These are phyloP conservation scores for California macrophylla DNA, from an alignment of 441 rosid genomes.

Conservation along the genomic window DNA sequence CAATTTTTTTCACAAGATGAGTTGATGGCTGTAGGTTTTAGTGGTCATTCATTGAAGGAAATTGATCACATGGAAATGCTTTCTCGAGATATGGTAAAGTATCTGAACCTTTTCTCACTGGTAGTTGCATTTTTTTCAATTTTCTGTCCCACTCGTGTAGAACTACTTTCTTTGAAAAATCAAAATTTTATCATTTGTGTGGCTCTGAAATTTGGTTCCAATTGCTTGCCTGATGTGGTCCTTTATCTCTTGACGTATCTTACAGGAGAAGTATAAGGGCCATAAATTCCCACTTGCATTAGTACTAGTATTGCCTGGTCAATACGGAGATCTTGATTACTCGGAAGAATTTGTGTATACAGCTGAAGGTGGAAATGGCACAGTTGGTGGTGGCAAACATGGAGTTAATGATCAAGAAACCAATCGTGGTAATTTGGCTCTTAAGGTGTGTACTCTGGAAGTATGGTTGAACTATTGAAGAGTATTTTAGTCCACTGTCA, in stretches of 20 bases:
- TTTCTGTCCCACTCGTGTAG: neutral
- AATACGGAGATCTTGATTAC: slow-evolving; percentile 30
- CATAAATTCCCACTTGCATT: slow-evolving; percentile 29
- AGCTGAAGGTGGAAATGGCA: slow-evolving; percentile 34
- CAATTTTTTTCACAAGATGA: slow-evolving; percentile 32
- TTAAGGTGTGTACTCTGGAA: slow-evolving; percentile 31
- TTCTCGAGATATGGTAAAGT: slow-evolving; percentile 25
- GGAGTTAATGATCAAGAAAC: slow-evolving; percentile 32
- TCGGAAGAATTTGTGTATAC: slow-evolving; percentile 33
- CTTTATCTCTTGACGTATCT: neutral
- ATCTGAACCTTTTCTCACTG: neutral
- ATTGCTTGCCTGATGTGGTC: neutral
- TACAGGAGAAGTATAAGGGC: slow-evolving; percentile 19
- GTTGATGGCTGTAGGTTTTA: slow-evolving; percentile 34
- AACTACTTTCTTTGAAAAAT: neutral
- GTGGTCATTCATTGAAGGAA: slow-evolving; percentile 26
- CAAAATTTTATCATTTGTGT: neutral
- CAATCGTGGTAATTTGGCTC: slow-evolving; percentile 38
- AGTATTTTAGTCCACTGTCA: neutral
- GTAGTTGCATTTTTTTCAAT: neutral
- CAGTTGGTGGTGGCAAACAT: slow-evolving; percentile 21
- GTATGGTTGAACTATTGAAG: neutral
- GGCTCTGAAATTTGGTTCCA: slow-evolving; percentile 1
- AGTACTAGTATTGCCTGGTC: slow-evolving; percentile 32
- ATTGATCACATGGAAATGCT: slow-evolving; percentile 21